Percentiles rank a stretch among this genome's conserved stretches.
These are phyloP conservation scores for Candida khao-thaluensis DNA, from an alignment of 805 yeast genomes.

Conservation along the genomic window DNA sequence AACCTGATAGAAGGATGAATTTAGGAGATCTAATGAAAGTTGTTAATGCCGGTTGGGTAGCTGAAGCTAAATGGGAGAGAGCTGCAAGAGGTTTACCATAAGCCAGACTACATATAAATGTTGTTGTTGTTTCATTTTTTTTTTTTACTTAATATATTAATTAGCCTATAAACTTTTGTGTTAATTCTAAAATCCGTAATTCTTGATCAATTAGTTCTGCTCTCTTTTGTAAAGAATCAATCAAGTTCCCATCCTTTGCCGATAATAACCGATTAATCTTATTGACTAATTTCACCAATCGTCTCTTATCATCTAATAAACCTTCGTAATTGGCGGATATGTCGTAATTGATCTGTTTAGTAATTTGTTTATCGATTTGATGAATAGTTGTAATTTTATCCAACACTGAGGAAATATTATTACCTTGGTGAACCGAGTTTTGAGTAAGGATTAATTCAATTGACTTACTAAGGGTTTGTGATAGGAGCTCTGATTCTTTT, in stretches of 20 bases:
- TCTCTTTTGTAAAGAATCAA: conserved; percentile 27
- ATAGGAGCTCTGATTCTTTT: conserved; percentile 24
- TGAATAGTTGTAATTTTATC: conserved; percentile 43
- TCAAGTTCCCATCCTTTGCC: conserved; percentile 1
- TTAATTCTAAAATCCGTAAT: conserved; percentile 64
- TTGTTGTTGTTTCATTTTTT: conserved; percentile 1
- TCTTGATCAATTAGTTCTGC: conserved; percentile 74
- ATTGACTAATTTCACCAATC: conserved; percentile 23
- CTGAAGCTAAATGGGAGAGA: conserved; percentile 70
- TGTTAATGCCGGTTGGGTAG: conserved; percentile 82
- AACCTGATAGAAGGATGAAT: conserved; percentile 59
- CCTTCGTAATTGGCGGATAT: conserved; percentile 30
- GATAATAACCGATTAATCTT: conserved; percentile 4
- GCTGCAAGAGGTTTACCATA: conserved; percentile 42
- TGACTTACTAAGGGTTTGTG: conserved; percentile 23
- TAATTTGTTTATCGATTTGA: conserved; percentile 37
- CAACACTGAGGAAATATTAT: conserved; percentile 18
- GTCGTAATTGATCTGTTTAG: conserved; percentile 34
- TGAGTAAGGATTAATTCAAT: not conserved
- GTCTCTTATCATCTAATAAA: conserved; percentile 22
- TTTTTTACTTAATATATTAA: not conserved
- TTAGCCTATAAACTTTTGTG: conserved; percentile 26
- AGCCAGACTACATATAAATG: not conserved
- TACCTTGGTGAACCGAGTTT: not conserved
- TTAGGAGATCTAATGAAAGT: conserved; percentile 69